These are phyloP conservation scores for Calonectria fujianensis DNA, from an alignment of 2,329 filamentous ascomycete species.

Conservation along the genomic window DNA sequence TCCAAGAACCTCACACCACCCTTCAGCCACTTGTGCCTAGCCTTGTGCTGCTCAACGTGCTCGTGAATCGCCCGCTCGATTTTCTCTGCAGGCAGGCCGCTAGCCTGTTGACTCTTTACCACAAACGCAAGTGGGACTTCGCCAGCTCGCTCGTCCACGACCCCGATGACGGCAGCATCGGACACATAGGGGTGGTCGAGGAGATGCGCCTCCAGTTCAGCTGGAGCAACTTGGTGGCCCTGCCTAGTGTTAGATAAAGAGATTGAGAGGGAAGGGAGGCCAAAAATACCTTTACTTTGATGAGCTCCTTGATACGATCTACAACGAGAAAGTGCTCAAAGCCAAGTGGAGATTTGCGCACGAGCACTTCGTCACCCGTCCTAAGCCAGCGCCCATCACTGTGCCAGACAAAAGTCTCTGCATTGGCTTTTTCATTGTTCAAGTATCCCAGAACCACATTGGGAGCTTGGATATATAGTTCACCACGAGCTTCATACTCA, in stretches of 20 bases:
- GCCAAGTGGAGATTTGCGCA: neutral
- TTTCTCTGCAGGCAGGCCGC: slow-evolving; percentile 73
- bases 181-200: slow-evolving; percentile 81
- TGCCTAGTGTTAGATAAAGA: slow-evolving; percentile 54
- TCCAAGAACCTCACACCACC: slow-evolving; percentile 79
- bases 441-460: neutral
- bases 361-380: neutral
- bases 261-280: neutral
- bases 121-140: slow-evolving; percentile 79
- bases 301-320: slow-evolving; percentile 70
- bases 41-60: slow-evolving; percentile 80
- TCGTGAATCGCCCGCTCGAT: slow-evolving; percentile 70
- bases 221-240: slow-evolving; percentile 86
- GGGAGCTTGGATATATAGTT: neutral
- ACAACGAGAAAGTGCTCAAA: neutral
- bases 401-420: neutral
- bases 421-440: slow-evolving; percentile 4
- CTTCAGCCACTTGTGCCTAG: slow-evolving; percentile 81
- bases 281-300: slow-evolving; percentile 81
- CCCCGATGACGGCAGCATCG: slow-evolving; percentile 84
- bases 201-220: slow-evolving; percentile 85
- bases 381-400: neutral
- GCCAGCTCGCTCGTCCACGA: slow-evolving; percentile 75
- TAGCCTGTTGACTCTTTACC: slow-evolving; percentile 67
- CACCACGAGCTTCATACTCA: neutral